Base-by-base conservation (phyloP, 192 early-diverging fungal genomes). In the Paraglomus occultum region DNA sequence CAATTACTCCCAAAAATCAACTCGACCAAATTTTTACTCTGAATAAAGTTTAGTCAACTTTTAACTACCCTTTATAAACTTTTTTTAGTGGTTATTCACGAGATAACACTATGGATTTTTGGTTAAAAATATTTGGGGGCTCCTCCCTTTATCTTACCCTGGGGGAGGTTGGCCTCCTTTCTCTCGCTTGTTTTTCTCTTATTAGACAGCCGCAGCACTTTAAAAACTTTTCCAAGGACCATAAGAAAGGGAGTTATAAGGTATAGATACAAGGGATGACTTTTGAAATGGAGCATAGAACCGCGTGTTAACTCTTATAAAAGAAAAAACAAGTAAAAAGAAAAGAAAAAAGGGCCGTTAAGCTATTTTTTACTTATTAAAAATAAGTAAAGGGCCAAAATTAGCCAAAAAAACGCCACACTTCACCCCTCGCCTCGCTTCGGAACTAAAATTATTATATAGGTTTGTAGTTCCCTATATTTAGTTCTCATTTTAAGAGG, bases 401-500 rank as follows among this genome's bases (percentile, higher is more conserved):
- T 57, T 1, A 6, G 54, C 11, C 1, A 57, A 57, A 57, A 57
- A 57, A 57, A 20, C 31, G 54, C 10, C 54, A 57, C 6, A 57
- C 54, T 57, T 6, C 54, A 4, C 54, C 54, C 54, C 54, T 57
- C 6, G 54, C 54, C 54, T 57, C 54, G 1, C n/a, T 57, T 57
- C 54, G 54, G 22, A 57, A 57, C 54, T 57, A 8, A 57, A 31
- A 39, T 12, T 5, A 57, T 5, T 57, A 57, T 57, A 57, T 57
- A 57, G 54, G 54, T 57, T 57, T 0, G 1, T 22, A 23, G 0
- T 23, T 4, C 6, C 54, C 31, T 22, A 22, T 22, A 22, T 57
- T 1, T 57, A 57, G 54, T 57, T 57, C 54, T 57, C 54, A 57
- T 57, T 57, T 57, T 57, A n/a, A 57, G 54, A 57, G 54, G 54